These are phyloP conservation scores for Hapsidospora chrysogenum DNA, from an alignment of 495 filamentous ascomycete genomes.

Conservation along the genomic window DNA sequence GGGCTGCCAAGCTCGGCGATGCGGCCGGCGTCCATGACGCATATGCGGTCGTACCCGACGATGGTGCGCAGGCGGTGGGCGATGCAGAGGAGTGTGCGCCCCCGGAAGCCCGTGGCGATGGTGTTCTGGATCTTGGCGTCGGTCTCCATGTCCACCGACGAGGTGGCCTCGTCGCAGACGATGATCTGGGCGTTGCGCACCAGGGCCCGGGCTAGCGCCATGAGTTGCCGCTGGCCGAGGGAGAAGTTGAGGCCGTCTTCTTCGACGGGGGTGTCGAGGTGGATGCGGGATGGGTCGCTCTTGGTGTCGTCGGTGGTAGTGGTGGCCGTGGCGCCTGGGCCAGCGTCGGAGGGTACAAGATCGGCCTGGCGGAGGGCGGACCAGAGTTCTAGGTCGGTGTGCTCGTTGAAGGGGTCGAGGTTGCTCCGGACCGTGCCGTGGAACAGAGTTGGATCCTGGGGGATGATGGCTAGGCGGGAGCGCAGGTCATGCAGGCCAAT, in stretches of 20 bases:
- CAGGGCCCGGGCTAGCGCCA: slow-evolving; percentile 82
- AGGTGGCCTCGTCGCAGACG: slow-evolving; percentile 91
- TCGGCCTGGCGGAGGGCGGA: slow-evolving; percentile 67
- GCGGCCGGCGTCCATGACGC: slow-evolving; percentile 78
- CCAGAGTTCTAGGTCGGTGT: slow-evolving; percentile 80
- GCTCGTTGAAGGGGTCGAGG: slow-evolving; percentile 81
- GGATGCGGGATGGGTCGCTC: slow-evolving; percentile 38
- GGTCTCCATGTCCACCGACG: slow-evolving; percentile 87
- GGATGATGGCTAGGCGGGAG: slow-evolving; percentile 83
- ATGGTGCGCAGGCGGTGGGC: slow-evolving; percentile 88
- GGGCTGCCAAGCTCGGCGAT: slow-evolving; percentile 83
- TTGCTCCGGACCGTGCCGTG: slow-evolving; percentile 80
- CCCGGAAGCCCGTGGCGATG: slow-evolving; percentile 72
- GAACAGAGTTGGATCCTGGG: slow-evolving; percentile 93
- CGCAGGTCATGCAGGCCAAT: slow-evolving; percentile 78
- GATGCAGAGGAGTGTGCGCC: slow-evolving; percentile 84
- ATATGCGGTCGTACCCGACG: slow-evolving; percentile 86
- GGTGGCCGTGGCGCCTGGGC: slow-evolving; percentile 8
- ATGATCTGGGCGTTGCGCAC: slow-evolving; percentile 81
- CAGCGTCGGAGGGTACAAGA: slow-evolving; percentile 40
- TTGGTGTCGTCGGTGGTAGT: slow-evolving; percentile 6
- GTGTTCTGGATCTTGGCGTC: slow-evolving; percentile 89
- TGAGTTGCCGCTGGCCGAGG: slow-evolving; percentile 88
- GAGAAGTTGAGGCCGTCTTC: slow-evolving; percentile 94
- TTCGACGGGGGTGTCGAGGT: slow-evolving; percentile 72